Evolutionary conservation across 352 stramenopile genomes (phyloP), one percentile per base, ranked within the genome.

Genomic region (Pythium graminicola): DNA sequence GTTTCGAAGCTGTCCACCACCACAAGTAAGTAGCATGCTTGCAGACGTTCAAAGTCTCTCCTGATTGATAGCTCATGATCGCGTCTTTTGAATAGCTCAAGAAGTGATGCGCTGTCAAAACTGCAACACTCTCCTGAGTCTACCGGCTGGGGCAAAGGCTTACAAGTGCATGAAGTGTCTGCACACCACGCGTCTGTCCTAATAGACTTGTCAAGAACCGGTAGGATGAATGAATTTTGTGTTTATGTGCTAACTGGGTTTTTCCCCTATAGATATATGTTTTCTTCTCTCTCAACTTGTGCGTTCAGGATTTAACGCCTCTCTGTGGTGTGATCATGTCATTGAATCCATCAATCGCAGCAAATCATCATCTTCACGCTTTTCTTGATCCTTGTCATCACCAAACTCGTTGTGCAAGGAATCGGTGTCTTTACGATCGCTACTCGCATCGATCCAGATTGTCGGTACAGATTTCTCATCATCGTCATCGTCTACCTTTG

Each of bases 141-240:
- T 94, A 20, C 84, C 84, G 0, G 73, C 73, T 3, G 84, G 84
- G 27, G 80, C 81, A 53, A 87, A 73, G 55, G 80, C 81, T 44
- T 94, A 94, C 80, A 94, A 94, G 64, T 92, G 81, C 65, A 92
- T 92, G 79, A 92, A 92, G 48, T 92, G 81, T 29, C 56, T 92
- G 28, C 74, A 92, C 55, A 92, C 81, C 11, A 92, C 79, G 23
- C 69, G 79, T 17, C 40, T 92, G 36, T 90, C 81, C 32, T 92
- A 72, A 76, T 11, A 4, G 16, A 19, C 11, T 42, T n/a, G 11
- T 42, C 23, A 13, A 6, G 8, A 11, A 6, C 14, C 31, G 41
- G 41, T 48, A 32, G 23, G 36, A 20, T 43, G 13, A 19, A 43
- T 40, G n/a, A 11, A 4, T 20, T 54, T 23, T 54, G 23, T 26